Evolutionary conservation across 805 yeast species (phyloP).

Genomic region (Kodamaea nitidulidarum): DNA sequence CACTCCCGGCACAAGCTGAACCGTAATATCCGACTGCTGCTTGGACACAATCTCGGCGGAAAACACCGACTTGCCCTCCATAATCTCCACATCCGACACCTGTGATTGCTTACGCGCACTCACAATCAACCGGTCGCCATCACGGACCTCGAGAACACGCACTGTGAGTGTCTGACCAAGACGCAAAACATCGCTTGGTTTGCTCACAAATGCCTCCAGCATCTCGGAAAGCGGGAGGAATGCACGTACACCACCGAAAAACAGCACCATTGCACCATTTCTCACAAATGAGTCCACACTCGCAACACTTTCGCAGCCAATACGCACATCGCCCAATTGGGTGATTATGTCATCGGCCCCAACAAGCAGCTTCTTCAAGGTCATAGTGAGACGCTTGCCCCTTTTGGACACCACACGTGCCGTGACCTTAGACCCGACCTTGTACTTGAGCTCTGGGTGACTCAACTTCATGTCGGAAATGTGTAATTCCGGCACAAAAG

Average conservation of each 20-base stretch:
- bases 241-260: slow-evolving; percentile 75
- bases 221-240: slow-evolving; percentile 85
- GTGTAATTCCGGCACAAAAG: slow-evolving; percentile 68
- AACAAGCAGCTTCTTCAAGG: slow-evolving; percentile 82
- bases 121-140: slow-evolving; percentile 55
- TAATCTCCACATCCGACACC: slow-evolving; percentile 34
- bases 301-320: slow-evolving; percentile 59
- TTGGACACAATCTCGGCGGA: slow-evolving; percentile 65
- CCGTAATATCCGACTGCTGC: slow-evolving; percentile 69
- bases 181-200: slow-evolving; percentile 73
- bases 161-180: slow-evolving; percentile 81
- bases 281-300: slow-evolving; percentile 68
- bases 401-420: slow-evolving; percentile 63
- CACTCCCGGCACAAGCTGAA: slow-evolving; percentile 45
- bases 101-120: slow-evolving; percentile 62
- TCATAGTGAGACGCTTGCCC: slow-evolving; percentile 51
- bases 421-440: slow-evolving; percentile 74
- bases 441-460: slow-evolving; percentile 90
- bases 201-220: slow-evolving; percentile 78
- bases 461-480: slow-evolving; percentile 79
- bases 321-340: slow-evolving; percentile 35
- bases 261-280: slow-evolving; percentile 78
- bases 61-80: slow-evolving; percentile 60
- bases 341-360: slow-evolving; percentile 55
- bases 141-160: slow-evolving; percentile 56